Evolutionary conservation across 352 stramenopile species (phyloP).

Genomic region (Globisporangium sylvaticum): DNA sequence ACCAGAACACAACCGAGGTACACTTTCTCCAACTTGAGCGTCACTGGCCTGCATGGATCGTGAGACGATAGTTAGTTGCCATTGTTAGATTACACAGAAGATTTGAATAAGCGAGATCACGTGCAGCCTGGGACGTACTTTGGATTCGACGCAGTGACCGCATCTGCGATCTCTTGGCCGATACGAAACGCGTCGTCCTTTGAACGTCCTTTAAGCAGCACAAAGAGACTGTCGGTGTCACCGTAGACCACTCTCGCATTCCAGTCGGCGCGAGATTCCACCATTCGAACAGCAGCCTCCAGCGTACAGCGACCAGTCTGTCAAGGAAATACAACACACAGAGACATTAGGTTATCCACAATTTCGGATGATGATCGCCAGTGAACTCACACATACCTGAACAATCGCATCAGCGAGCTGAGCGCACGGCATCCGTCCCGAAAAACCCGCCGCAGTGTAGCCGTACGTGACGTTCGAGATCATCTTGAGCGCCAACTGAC

Average conservation of each 20-base stretch:
- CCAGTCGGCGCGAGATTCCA: constrained; percentile 82
- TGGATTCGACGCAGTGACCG: constrained; percentile 84
- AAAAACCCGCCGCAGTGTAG: constrained; percentile 98
- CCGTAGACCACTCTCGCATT: constrained; percentile 93
- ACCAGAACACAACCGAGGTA: constrained; percentile 91
- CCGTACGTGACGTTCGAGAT: constrained; percentile 99
- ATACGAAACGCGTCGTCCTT: constrained; percentile 94
- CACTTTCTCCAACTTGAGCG: constrained; percentile 88
- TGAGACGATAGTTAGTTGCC: too few species aligned
- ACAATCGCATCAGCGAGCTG: constrained; percentile 99
- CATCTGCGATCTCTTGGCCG: constrained; percentile 87
- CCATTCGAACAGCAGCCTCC: constrained; percentile 90
- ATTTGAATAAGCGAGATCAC: too few species aligned
- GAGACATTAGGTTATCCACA: background rate
- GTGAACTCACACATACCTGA: constrained; percentile 47
- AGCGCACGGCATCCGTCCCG: constrained; percentile 93
- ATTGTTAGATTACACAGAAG: too few species aligned
- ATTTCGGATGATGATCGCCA: background rate
- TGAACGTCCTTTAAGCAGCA: constrained; percentile 92
- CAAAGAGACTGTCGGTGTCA: constrained; percentile 99
- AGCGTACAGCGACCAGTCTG: constrained; percentile 89
- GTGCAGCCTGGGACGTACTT: constrained; percentile 31
- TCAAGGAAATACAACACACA: background rate
- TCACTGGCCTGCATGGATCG: constrained; percentile 48
- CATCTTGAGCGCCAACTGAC: constrained; percentile 96